phyloP scores from a whole-genome alignment of 371 early-diverging fungal species.

The Rhizopus stolonifer region DNA sequence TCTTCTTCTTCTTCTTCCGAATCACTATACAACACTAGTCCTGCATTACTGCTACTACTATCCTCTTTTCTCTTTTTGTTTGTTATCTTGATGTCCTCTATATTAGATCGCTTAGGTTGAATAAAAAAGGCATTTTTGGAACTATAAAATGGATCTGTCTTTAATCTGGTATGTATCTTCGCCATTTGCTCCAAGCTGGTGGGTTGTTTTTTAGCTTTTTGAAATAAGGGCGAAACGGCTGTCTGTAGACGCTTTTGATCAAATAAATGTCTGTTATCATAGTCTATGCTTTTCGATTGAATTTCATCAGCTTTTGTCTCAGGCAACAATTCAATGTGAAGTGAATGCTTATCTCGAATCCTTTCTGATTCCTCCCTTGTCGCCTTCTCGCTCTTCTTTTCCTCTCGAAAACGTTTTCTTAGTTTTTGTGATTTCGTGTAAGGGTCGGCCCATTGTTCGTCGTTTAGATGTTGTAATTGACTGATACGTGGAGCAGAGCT shows the following conservation, averaged over 20 bases:
- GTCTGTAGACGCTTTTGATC: conserved; percentile 36
- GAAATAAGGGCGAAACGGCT: conserved; percentile 40
- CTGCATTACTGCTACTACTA: not conserved
- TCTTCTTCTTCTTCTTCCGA: conserved; percentile 15
- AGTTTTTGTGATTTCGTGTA: conserved; percentile 71
- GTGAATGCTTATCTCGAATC: conserved; percentile 58
- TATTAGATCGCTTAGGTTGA: conserved; percentile 2
- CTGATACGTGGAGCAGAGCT: conserved; percentile 54
- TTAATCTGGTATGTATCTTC: conserved; percentile 37
- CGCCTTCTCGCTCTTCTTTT: conserved; percentile 57
- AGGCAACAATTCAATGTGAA: conserved; percentile 61
- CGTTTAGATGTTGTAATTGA: conserved; percentile 59
- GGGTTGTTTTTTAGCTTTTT: conserved; percentile 2
- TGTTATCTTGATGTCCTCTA: not conserved
- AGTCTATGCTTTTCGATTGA: conserved; percentile 43
- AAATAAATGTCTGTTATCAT: conserved; percentile 24
- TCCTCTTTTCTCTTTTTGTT: conserved; percentile 1
- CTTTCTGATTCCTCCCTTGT: conserved; percentile 45
- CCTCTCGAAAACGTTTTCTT: conserved; percentile 71
- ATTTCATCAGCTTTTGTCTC: conserved; percentile 38
- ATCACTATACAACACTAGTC: conserved; percentile 17
- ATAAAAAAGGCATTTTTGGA: conserved; percentile 9
- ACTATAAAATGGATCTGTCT: conserved; percentile 54
- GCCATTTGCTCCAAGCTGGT: conserved; percentile 27
- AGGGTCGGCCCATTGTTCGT: conserved; percentile 77